Evolutionary conservation across 345 rosid genomes (phyloP), one percentile per base, ranked within the genome.

Genomic region (Adansonia digitata): DNA sequence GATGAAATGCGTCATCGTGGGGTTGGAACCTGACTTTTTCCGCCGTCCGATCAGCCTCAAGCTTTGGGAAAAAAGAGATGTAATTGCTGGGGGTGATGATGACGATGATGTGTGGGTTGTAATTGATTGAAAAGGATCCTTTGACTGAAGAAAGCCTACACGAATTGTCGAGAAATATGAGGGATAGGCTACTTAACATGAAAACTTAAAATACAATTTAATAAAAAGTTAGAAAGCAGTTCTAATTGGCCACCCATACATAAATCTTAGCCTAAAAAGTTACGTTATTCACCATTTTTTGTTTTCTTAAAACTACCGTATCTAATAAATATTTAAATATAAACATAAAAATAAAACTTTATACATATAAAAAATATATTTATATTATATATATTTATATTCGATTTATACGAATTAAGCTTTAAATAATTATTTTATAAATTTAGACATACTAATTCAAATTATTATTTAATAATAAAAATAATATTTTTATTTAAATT

Each of bases 101-200:
- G 85, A 42, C 40, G 83, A 71, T 40, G 78, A 75, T 75, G 82
- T 88, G 31, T 59, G 80, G 71, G 75, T 60, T 10, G 94, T 80
- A 69, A 86, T 74, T 2, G 88, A 76, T 60, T 78, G 64, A 73
- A 88, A 79, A 12, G 86, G 84, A 81, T 89, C 94, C 88, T 87
- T 93, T 42, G 94, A 83, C 67, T 75, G 92, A 35, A 93, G 86
- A 79, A 91, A 85, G 68, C 94, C 98, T 95, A 71, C 53, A 66
- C n/a, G 39, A 57, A 80, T 72, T 51, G 13, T 18, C 69, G 74
- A 72, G 59, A 74, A 77, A 63, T 69, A 62, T 18, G 49, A 62
- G 52, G 17, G 3, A 35, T 8, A 13, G 27, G 20, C 31, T 46
- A 14, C 61, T 49, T 29, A 15, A 24, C 43, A 45, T 73, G 59